Evolutionary conservation across 148 eudicot species (phyloP).

Genomic region (Simmondsia chinensis): DNA sequence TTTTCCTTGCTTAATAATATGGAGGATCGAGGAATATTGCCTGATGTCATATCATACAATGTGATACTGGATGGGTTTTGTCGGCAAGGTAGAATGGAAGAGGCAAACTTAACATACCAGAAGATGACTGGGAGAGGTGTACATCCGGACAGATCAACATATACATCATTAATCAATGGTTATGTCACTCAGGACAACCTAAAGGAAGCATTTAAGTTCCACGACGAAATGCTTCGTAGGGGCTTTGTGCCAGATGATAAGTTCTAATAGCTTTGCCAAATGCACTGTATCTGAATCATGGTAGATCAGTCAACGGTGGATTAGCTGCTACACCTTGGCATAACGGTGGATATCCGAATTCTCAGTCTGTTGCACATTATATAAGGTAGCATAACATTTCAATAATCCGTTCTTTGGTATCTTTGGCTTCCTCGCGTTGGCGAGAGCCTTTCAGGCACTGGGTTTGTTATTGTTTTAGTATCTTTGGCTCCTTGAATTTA

Average conservation of each 20-base stretch:
- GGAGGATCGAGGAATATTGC: constrained; percentile 51
- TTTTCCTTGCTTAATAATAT: constrained; percentile 50
- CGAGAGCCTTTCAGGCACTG: no score
- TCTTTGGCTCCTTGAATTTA: no score
- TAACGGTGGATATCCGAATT: no score
- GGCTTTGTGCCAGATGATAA: constrained; percentile 82
- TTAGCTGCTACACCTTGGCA: no score
- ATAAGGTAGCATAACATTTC: no score
- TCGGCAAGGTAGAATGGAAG: constrained; percentile 60
- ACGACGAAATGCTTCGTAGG: constrained; percentile 71
- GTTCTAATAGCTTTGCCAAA: constrained; percentile 20
- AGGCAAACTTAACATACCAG: constrained; percentile 35
- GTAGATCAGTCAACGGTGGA: no score
- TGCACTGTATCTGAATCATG: no score
- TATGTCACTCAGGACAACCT: constrained; percentile 55
- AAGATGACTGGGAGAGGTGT: constrained; percentile 65
- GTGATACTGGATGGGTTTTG: constrained; percentile 59
- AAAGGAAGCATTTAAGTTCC: constrained; percentile 67
- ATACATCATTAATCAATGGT: constrained; percentile 55
- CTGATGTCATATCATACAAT: constrained; percentile 63
- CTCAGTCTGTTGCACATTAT: no score
- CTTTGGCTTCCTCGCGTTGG: no score
- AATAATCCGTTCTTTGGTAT: no score
- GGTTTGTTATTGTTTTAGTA: no score
- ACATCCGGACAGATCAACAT: constrained; percentile 61